Evolutionary conservation across 306 rosid genomes (phyloP).

Genomic region (Castanea mollissima): DNA sequence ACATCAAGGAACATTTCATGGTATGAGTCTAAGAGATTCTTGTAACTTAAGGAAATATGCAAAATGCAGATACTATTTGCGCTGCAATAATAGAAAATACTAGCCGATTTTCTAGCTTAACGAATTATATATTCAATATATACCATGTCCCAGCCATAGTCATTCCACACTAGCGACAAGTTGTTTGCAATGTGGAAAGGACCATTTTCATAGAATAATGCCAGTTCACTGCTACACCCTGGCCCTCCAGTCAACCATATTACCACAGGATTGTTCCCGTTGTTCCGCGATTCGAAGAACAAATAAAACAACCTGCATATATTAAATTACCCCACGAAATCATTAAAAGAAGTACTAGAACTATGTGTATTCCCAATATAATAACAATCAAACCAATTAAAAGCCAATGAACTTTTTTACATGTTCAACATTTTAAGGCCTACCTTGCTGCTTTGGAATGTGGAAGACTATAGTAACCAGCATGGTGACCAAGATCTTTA

Average conservation of each 20-base stretch:
- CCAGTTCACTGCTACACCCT: slow-evolving; percentile 92
- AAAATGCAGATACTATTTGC: background rate
- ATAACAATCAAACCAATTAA: too few relatives aligned
- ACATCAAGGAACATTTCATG: background rate
- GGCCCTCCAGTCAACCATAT: slow-evolving; percentile 97
- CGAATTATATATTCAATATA: background rate
- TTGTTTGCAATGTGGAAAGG: slow-evolving; percentile 68
- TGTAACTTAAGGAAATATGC: background rate
- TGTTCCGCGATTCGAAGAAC: slow-evolving; percentile 78
- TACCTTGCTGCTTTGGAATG: slow-evolving; percentile 84
- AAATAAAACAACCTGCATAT: slow-evolving; percentile 85
- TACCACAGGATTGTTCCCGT: slow-evolving; percentile 62
- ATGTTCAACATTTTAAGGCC: background rate
- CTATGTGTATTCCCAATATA: too few relatives aligned
- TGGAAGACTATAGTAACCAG: slow-evolving; percentile 84
- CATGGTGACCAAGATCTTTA: slow-evolving; percentile 81
- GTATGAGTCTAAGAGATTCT: background rate
- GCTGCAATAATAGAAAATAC: background rate
- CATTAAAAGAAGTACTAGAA: too few relatives aligned
- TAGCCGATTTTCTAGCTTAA: background rate
- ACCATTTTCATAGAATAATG: slow-evolving; percentile 91
- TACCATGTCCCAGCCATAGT: slow-evolving; percentile 93
- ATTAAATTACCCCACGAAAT: background rate
- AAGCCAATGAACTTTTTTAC: too few relatives aligned
- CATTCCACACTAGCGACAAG: slow-evolving; percentile 80